A percentile compares a stretch with the other conserved stretches of the same genome.
These are phyloP conservation scores for Flaveria bidentis DNA, from an alignment of 129 eudicot species.

Conservation along the genomic window DNA sequence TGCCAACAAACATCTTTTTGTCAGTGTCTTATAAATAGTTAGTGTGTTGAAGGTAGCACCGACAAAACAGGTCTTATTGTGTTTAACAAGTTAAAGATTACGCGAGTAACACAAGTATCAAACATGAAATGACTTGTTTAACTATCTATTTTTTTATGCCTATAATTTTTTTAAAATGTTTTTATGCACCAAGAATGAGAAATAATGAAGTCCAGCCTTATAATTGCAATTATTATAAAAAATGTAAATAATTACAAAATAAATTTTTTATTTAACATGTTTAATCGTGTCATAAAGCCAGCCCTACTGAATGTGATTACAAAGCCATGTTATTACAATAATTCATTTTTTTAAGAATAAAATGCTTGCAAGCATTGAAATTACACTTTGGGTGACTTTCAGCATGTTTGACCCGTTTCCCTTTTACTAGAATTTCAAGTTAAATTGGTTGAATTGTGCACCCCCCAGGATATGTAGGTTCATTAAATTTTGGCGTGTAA, in stretches of 20 bases:
- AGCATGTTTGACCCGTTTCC: neutral
- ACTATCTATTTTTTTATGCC: too few species aligned
- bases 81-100: too few species aligned
- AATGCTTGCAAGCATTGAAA: neutral
- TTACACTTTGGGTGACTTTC: constrained; percentile 35
- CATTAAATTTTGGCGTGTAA: constrained; percentile 39
- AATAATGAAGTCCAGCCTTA: too few species aligned
- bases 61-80: too few species aligned
- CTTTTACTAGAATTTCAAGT: neutral
- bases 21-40: neutral
- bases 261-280: too few species aligned
- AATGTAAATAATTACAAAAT: too few species aligned
- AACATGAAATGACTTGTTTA: too few species aligned
- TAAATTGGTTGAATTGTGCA: neutral
- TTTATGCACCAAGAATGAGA: too few species aligned
- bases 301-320: neutral
- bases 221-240: too few species aligned
- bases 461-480: neutral
- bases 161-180: too few species aligned
- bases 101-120: too few species aligned
- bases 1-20: neutral
- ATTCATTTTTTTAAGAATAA: neutral
- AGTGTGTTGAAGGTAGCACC: constrained; percentile 10
- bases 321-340: neutral
- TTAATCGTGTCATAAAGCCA: too few species aligned